These are phyloP conservation scores for Aspergillaceae sp. DNA, from an alignment of 2,329 filamentous ascomycete genomes.

Conservation along the genomic window DNA sequence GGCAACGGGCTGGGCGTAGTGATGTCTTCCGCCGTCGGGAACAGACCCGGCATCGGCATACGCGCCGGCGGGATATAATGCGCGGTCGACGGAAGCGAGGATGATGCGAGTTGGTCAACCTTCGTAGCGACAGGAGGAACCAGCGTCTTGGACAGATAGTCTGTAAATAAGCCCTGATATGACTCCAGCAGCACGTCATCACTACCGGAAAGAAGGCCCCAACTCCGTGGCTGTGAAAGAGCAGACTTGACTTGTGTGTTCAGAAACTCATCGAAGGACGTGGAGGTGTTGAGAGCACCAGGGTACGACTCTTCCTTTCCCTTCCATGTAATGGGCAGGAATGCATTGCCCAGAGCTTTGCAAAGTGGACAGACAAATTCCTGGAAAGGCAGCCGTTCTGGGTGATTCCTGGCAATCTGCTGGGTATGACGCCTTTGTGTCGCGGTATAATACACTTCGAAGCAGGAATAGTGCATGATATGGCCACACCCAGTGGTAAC, in stretches of 20 bases:
- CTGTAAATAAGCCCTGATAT: constrained; percentile 43
- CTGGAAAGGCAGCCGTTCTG: constrained; percentile 66
- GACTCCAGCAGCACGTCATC: constrained; percentile 24
- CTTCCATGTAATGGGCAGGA: constrained; percentile 92
- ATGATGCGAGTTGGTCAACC: constrained; percentile 25
- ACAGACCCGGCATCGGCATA: constrained; percentile 32
- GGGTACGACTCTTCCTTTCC: constrained; percentile 78
- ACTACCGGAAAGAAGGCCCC: constrained; percentile 32
- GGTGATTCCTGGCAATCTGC: constrained; percentile 90
- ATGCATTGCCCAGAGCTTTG: constrained; percentile 91
- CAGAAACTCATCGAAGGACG: constrained; percentile 61
- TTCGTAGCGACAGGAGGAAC: constrained; percentile 42
- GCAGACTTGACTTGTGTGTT: constrained; percentile 46
- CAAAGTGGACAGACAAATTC: constrained; percentile 96
- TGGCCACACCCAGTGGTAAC: constrained; percentile 90
- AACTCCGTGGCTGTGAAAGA: constrained; percentile 43
- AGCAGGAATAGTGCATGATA: constrained; percentile 97
- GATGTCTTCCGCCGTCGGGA: constrained; percentile 28
- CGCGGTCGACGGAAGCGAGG: constrained; percentile 19
- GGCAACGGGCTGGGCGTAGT: constrained; percentile 24
- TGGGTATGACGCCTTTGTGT: constrained; percentile 76
- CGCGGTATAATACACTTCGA: constrained; percentile 81
- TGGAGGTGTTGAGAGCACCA: constrained; percentile 55
- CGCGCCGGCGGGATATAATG: constrained; percentile 22
- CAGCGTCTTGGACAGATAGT: constrained; percentile 44